Conservation (phyloP, 768 basidiomycete genomes). For the Auriscalpium orientale region DNA sequence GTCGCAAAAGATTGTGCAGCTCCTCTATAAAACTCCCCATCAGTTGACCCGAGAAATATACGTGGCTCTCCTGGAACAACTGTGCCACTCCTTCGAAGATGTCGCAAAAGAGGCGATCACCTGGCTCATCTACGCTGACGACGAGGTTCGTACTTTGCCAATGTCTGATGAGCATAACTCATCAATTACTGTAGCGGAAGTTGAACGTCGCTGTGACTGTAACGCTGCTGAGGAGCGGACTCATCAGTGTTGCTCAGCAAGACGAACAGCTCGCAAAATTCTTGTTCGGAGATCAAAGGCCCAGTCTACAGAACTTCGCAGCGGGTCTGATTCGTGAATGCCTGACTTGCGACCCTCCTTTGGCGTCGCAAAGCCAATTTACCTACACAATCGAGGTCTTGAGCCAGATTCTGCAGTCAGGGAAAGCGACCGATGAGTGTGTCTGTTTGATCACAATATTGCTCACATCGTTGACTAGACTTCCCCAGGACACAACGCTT, state of each 20-base stretch:
- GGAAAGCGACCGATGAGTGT: conserved; percentile 82
- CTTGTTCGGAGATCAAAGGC: conserved; percentile 69
- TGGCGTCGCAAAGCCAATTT: conserved; percentile 76
- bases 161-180: not conserved
- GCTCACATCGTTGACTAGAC: conserved; percentile 3
- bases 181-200: conserved; percentile 60
- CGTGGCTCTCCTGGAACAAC: conserved; percentile 78
- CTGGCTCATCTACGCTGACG: conserved; percentile 95
- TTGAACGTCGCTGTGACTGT: conserved; percentile 92
- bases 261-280: conserved; percentile 90
- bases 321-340: conserved; percentile 83
- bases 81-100: conserved; percentile 85
- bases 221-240: conserved; percentile 75
- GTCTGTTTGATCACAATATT: conserved; percentile 23
- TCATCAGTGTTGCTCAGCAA: conserved; percentile 69
- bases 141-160: conserved; percentile 57
- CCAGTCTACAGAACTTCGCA: conserved; percentile 72
- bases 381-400: conserved; percentile 75
- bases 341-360: conserved; percentile 70
- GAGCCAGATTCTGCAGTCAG: conserved; percentile 58
- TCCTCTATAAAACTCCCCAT: conserved; percentile 82
- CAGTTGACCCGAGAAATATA: conserved; percentile 91
- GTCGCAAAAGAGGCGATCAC: conserved; percentile 95
- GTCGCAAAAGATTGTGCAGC: conserved; percentile 95
- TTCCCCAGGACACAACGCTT: conserved; percentile 53